A percentile compares a stretch with the other conserved stretches of the same genome.
These are phyloP conservation scores for Sporopachydermia cereana DNA, from an alignment of 1,139 yeast species.

Conservation along the genomic window DNA sequence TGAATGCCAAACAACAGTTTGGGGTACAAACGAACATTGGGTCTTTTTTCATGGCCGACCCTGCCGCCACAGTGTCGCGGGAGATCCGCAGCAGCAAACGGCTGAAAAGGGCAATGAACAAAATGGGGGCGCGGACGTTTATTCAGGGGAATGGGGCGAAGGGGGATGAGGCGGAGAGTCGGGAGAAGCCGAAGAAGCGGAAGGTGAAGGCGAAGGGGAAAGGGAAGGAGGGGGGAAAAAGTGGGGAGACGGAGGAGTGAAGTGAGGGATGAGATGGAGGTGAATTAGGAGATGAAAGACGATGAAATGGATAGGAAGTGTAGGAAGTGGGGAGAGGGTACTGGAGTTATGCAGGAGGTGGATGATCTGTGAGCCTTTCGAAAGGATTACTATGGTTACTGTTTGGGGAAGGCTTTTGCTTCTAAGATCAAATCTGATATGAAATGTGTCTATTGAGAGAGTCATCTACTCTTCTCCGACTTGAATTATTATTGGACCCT, in stretches of 20 bases:
- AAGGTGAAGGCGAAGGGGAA: slow-evolving; percentile 28
- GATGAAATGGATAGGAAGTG: neutral
- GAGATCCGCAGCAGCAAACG: neutral
- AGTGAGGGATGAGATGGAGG: neutral
- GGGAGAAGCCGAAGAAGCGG: slow-evolving; percentile 3
- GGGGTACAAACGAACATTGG: slow-evolving; percentile 42
- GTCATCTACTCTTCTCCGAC: too few relatives aligned
- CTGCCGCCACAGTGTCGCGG: slow-evolving; percentile 10
- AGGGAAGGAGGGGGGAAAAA: slow-evolving; percentile 10
- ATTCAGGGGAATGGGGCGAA: neutral
- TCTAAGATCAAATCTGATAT: too few relatives aligned
- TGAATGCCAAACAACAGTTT: slow-evolving; percentile 41
- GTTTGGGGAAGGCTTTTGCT: too few relatives aligned
- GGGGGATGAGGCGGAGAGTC: neutral
- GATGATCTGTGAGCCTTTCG: too few relatives aligned
- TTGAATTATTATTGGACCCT: too few relatives aligned
- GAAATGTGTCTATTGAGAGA: too few relatives aligned
- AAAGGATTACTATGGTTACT: too few relatives aligned
- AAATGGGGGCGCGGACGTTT: slow-evolving; percentile 5
- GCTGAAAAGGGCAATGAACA: slow-evolving; percentile 3
- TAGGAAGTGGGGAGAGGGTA: too few relatives aligned
- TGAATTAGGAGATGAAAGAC: neutral
- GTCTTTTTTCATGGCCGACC: slow-evolving; percentile 43
- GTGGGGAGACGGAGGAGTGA: neutral
- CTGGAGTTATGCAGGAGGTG: too few relatives aligned